These are phyloP conservation scores for Silene uniflora DNA, from an alignment of 148 eudicot genomes.

Conservation along the genomic window DNA sequence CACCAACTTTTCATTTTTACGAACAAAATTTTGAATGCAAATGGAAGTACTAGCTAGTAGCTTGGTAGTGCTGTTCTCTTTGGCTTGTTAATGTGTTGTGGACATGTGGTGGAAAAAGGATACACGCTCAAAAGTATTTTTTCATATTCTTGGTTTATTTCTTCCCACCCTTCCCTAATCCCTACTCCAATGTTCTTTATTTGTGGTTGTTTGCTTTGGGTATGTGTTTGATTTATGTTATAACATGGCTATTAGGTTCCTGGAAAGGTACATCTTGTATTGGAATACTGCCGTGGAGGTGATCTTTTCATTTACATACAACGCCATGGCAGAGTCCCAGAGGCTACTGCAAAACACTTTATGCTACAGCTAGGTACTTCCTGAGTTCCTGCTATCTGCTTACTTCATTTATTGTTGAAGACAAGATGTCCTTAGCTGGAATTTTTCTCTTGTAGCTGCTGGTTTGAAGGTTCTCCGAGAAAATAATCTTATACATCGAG, in stretches of 20 bases:
- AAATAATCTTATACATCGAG: constrained; percentile 90
- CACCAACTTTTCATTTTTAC: background rate
- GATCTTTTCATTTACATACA: constrained; percentile 78
- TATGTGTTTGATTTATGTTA: background rate
- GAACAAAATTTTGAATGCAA: background rate
- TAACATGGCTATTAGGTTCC: constrained; percentile 48
- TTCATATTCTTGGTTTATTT: background rate
- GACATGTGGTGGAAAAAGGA: background rate
- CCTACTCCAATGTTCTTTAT: background rate
- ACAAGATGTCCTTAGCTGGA: constrained; percentile 16
- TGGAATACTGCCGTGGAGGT: constrained; percentile 95
- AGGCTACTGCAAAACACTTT: constrained; percentile 79
- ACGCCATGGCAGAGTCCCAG: constrained; percentile 75
- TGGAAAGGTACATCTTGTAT: constrained; percentile 85
- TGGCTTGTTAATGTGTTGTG: background rate
- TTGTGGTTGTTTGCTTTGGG: background rate
- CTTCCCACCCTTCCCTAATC: background rate
- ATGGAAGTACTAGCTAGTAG: background rate
- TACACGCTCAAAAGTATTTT: background rate
- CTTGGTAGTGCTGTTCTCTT: background rate
- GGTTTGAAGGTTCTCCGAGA: constrained; percentile 86
- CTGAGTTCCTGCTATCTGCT: constrained; percentile 4
- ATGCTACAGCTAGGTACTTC: constrained; percentile 85
- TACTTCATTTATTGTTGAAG: constrained; percentile 4
- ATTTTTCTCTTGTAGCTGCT: constrained; percentile 48